Base-by-base conservation (phyloP, 345 rosid genomes). In the Capsella bursapastoris region DNA sequence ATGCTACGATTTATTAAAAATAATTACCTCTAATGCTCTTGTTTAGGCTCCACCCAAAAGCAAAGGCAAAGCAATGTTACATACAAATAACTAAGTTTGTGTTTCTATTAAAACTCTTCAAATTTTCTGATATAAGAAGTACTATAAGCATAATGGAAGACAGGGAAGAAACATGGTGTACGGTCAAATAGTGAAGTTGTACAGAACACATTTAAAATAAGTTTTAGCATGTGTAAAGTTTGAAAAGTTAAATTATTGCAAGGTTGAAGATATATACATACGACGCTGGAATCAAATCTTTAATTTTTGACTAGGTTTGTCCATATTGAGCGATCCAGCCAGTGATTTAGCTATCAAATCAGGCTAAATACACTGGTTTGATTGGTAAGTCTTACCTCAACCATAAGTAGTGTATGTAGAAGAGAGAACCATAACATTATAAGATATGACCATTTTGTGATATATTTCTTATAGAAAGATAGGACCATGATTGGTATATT, bases 21-120 rank as follows among this genome's bases (percentile, higher is more conserved):
- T 41, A 70, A 45, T 47, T 56, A 64, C 53, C 47, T 65, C 31
- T 70, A 55, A 63, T 70, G 70, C 65, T 68, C 58, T 76, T 55
- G 41, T 43, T 75, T 45, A 51, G 69, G 64, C 70, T 56, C 71
- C 66, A 70, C 76, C 57, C 80, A 63, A 47, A 76, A 64, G 53
- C 47, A 64, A 70, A 53, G 11, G 6, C 25, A 49, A 64, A 44
- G 37, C 29, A 76, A 55, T 43, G 25, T 22, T 22, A 22, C 25
- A 15, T 3, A 40, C 5, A 49, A 5, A 34, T 10, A 40, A 40
- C 10, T 40, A 10, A 60, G 49, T 64, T 18, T 41, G 0, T 16
- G 45, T 25, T 45, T 72, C 41, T 43, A 52, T 40, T 15, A 32
- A 48, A 56, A 48, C n/a, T 7, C 12, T 58, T 22, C 50, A 59